Percentiles rank a stretch among this genome's conserved stretches.
Evolutionary conservation across 1,284 basidiomycete species (phyloP).

Genomic region (Tranzscheliella williamsii): DNA sequence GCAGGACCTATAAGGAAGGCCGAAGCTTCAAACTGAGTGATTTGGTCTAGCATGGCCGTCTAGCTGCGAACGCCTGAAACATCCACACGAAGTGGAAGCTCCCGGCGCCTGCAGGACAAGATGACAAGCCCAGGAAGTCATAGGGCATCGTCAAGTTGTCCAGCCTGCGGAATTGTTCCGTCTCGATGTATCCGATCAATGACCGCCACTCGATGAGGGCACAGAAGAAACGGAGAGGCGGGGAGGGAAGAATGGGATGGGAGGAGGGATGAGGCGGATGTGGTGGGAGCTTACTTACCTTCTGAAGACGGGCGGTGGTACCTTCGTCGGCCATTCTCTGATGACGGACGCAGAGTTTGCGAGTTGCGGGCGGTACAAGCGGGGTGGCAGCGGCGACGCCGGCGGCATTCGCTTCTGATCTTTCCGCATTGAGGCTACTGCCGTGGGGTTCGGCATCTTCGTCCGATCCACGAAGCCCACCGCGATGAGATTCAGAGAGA

Average conservation of each 20-base stretch:
- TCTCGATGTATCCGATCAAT: no score
- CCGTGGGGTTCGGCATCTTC: constrained; percentile 21
- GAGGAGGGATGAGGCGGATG: not conserved
- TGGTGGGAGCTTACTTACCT: constrained; percentile 67
- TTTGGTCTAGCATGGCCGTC: constrained; percentile 31
- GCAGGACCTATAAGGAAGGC: constrained; percentile 42
- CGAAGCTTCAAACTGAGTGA: constrained; percentile 58
- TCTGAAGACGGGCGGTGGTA: constrained; percentile 86
- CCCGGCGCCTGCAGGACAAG: no score
- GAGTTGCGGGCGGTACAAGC: constrained; percentile 36
- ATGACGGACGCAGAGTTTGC: constrained; percentile 83
- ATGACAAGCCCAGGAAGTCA: no score
- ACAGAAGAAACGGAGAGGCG: constrained; percentile 1
- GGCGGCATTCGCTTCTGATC: constrained; percentile 7
- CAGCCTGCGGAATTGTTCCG: no score
- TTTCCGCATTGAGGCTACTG: no score
- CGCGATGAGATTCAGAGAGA: constrained; percentile 33
- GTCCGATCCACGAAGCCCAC: constrained; percentile 37
- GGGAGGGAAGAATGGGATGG: not conserved
- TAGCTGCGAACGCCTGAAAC: not conserved
- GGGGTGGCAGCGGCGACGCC: constrained; percentile 20
- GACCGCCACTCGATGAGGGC: no score
- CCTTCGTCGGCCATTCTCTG: constrained; percentile 97
- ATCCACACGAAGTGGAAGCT: not conserved
- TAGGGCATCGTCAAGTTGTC: no score